These are phyloP conservation scores for Cylindrotheca closterium DNA, from an alignment of 108 stramenopile species.

Conservation along the genomic window DNA sequence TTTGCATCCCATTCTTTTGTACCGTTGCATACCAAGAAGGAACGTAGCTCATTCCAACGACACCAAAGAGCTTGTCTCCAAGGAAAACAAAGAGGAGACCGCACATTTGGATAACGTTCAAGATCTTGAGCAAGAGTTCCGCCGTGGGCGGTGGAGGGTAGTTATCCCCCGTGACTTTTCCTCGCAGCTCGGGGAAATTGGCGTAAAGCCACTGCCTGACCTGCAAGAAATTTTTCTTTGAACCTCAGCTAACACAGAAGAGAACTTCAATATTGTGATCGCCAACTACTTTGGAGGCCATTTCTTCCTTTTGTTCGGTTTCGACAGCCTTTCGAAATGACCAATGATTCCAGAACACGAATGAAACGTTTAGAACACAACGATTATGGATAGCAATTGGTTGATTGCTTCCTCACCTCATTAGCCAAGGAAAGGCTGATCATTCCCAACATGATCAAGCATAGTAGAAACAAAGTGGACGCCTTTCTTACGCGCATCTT, in stretches of 20 bases:
- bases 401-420: background rate
- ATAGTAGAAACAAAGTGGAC: slow-evolving; percentile 10
- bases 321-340: background rate
- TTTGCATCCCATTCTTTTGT: slow-evolving; percentile 51
- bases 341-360: background rate
- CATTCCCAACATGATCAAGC: slow-evolving; percentile 8
- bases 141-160: slow-evolving; percentile 63
- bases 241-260: slow-evolving; percentile 74
- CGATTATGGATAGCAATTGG: background rate
- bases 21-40: slow-evolving; percentile 40
- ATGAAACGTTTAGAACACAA: background rate
- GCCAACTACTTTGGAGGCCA: slow-evolving; percentile 2
- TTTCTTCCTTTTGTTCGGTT: background rate
- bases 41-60: slow-evolving; percentile 32
- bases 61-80: slow-evolving; percentile 46
- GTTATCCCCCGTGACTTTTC: slow-evolving; percentile 58
- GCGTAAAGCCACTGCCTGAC: slow-evolving; percentile 65
- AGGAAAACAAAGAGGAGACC: slow-evolving; percentile 45
- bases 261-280: slow-evolving; percentile 41
- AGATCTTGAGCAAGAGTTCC: slow-evolving; percentile 32
- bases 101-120: slow-evolving; percentile 44
- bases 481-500: slow-evolving; percentile 17
- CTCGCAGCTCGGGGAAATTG: slow-evolving; percentile 60
- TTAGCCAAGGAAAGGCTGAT: background rate
- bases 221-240: slow-evolving; percentile 79